Evolutionary conservation across 371 early-diverging fungal species (phyloP).

Genomic region (Coemansia sp.): DNA sequence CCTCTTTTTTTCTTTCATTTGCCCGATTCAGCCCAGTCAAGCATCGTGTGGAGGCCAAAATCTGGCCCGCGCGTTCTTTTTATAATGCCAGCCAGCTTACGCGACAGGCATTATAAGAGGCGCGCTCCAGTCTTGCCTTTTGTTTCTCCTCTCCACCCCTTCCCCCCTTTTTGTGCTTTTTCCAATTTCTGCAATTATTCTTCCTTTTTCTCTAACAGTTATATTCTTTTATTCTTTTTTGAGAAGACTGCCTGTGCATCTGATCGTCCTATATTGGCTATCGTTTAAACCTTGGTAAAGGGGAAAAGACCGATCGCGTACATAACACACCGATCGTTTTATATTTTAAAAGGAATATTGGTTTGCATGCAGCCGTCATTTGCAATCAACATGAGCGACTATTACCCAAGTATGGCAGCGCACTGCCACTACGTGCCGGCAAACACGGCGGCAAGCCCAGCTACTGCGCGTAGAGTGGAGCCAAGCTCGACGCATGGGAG

Average conservation of each 20-base stretch:
- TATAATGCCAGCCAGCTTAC: not conserved
- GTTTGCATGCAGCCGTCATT: not conserved
- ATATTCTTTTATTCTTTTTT: not conserved
- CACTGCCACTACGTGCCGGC: constrained; percentile 32
- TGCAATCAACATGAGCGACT: constrained; percentile 1
- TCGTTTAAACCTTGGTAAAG: not conserved
- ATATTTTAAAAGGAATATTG: not conserved
- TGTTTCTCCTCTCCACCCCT: not conserved
- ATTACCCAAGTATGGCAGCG: constrained; percentile 46
- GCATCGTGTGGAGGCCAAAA: not conserved
- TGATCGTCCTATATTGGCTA: not conserved
- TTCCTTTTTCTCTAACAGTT: not conserved
- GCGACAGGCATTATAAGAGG: too few relatives aligned
- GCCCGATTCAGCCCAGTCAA: not conserved
- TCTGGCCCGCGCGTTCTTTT: constrained; percentile 9
- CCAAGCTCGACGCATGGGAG: not conserved
- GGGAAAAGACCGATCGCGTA: constrained; percentile 6
- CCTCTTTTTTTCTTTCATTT: not conserved
- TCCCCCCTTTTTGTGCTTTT: constrained; percentile 11
- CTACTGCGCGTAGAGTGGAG: not conserved
- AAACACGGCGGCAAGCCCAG: constrained; percentile 3
- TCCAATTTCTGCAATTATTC: not conserved
- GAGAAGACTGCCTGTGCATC: not conserved
- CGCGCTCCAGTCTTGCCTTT: not conserved
- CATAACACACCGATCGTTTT: constrained; percentile 1